phyloP scores from a whole-genome alignment of 805 yeast species.

The Pichia scutulata region DNA sequence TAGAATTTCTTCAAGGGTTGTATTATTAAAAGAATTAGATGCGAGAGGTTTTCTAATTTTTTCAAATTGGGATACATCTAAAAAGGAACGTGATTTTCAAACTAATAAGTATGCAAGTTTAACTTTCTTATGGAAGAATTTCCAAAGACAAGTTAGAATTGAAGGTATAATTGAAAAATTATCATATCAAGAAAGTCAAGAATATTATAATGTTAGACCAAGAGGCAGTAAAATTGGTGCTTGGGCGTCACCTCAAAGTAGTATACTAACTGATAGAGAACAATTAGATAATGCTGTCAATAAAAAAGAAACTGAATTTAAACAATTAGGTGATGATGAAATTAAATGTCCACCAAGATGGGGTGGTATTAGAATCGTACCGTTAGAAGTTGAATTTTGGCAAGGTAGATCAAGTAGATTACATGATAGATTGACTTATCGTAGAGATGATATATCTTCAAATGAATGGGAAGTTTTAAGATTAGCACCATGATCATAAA shows the following conservation, averaged over 20 bases:
- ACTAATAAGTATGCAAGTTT: slow-evolving; percentile 76
- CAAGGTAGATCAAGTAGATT: slow-evolving; percentile 88
- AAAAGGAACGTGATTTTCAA: slow-evolving; percentile 64
- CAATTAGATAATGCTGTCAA: slow-evolving; percentile 51
- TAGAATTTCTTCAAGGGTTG: slow-evolving; percentile 77
- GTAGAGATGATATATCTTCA: slow-evolving; percentile 41
- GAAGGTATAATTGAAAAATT: slow-evolving; percentile 80
- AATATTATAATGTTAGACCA: slow-evolving; percentile 83
- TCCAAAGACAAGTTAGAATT: slow-evolving; percentile 88
- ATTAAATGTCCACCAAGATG: slow-evolving; percentile 90
- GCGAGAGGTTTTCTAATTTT: slow-evolving; percentile 75
- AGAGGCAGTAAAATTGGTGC: slow-evolving; percentile 93
- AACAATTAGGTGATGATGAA: slow-evolving; percentile 43
- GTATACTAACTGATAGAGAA: slow-evolving; percentile 46
- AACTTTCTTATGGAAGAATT: slow-evolving; percentile 84
- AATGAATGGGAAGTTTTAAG: slow-evolving; percentile 58
- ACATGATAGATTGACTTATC: slow-evolving; percentile 79
- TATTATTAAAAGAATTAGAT: slow-evolving; percentile 85
- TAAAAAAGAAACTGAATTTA: slow-evolving; percentile 47
- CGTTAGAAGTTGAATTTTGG: slow-evolving; percentile 93
- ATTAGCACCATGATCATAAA: slow-evolving; percentile 60
- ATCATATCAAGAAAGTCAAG: slow-evolving; percentile 60
- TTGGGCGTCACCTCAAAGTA: slow-evolving; percentile 90
- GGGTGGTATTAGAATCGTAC: slow-evolving; percentile 91
- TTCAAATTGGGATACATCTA: slow-evolving; percentile 87